Percentiles rank a stretch among this genome's conserved stretches.
These are phyloP conservation scores for Umbelopsis sp. DNA, from an alignment of 192 early-diverging fungal genomes.

Conservation along the genomic window DNA sequence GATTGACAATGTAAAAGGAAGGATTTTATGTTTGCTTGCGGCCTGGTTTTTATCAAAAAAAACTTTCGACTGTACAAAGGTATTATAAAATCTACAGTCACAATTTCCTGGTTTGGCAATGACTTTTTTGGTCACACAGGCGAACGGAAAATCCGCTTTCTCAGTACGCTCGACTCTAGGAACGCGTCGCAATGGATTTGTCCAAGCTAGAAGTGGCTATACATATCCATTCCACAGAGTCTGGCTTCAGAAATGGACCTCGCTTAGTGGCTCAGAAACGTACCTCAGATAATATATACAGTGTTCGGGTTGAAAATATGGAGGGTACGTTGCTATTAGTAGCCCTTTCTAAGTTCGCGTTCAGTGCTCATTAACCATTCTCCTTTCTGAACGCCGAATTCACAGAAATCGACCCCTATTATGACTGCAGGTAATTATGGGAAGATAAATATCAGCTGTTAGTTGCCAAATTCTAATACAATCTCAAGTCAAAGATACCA, in stretches of 20 bases:
- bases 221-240: neutral
- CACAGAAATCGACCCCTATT: constrained; percentile 6
- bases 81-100: constrained; percentile 18
- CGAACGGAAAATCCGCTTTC: neutral
- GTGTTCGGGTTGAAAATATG: constrained; percentile 4
- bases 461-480: too few species aligned
- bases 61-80: constrained; percentile 1
- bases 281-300: neutral
- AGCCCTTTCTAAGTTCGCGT: neutral
- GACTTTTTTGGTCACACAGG: constrained; percentile 4
- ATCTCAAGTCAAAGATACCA: neutral
- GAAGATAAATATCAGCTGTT: neutral
- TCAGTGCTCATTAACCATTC: neutral
- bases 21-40: constrained; percentile 17
- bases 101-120: neutral
- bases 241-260: neutral
- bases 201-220: constrained; percentile 6
- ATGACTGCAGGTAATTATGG: neutral
- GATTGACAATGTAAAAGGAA: constrained; percentile 24
- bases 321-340: neutral
- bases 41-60: constrained; percentile 18
- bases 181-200: constrained; percentile 16
- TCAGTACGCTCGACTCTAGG: neutral
- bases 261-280: neutral
- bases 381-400: neutral